Base-by-base conservation (phyloP, 2,329 filamentous ascomycete genomes). In the Rutstroemia sp. region DNA sequence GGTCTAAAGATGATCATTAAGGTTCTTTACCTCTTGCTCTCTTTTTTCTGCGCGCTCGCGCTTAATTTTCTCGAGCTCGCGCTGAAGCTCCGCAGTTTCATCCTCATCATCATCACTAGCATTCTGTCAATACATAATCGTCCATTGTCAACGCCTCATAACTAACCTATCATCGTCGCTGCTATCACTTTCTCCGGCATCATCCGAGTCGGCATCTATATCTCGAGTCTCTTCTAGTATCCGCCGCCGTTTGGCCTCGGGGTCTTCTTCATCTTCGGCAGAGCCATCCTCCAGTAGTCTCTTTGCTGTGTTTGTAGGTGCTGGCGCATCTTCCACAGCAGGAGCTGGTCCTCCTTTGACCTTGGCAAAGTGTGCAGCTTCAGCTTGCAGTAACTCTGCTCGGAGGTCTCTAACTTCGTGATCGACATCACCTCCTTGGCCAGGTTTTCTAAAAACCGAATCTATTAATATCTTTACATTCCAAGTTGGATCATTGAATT, bases 11-110 rank as follows among this genome's bases (percentile, higher is more conserved):
- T 42, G 16, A 19, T 7, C 39, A 19, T 42, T 3, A 30, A 23
- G 17, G 8, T 23, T 25, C 30, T 7, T 9, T 3, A 82, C 81
- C 73, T 89, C 88, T 69, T 83, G 83, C 61, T 94, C 88, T 57
- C 87, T 85, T 70, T 89, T 87, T 69, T 88, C 68, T 2, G 87
- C 87, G 53, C 90, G 78, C 72, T 96, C 91, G 60, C 84, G 84
- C 70, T 95, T 89, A 70, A 99, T 96, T 71, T 95, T 94, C 68
- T 95, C 92, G 47, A 99, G 74, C 71, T 99, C 94, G 45, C 92
- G 82, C 80, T 95, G 89, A 61, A 99, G 76, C 70, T 95, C 90
- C 0, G 90, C 92, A 5, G 89, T 87, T 65, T 92, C 89, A 64
- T 95, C 90, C 63, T 91, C 87, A 53, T 88, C 83, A 48, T 87